A percentile compares a stretch with the other conserved stretches of the same genome.
Evolutionary conservation across 305 asterid species (phyloP).

Genomic region (Fraxinus velutina): DNA sequence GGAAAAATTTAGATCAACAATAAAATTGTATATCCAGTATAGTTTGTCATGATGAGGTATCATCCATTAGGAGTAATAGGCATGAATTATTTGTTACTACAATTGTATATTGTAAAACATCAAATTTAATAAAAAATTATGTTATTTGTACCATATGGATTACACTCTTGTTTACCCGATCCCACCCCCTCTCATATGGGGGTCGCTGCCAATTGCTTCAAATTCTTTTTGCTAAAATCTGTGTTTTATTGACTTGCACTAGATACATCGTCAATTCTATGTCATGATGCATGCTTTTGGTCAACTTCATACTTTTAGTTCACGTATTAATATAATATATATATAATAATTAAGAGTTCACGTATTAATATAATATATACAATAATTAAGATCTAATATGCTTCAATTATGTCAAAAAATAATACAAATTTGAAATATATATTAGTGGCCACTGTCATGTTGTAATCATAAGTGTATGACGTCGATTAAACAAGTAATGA

Average conservation of each 20-base stretch:
- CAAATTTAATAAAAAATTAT: no score
- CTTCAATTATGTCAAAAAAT: neutral
- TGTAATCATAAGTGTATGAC: neutral
- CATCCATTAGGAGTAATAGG: neutral
- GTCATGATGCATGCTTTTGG: neutral
- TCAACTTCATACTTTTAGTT: neutral
- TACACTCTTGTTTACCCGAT: no score
- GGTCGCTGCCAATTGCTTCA: neutral
- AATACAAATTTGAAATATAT: neutral
- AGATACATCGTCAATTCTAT: neutral
- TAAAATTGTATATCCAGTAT: neutral
- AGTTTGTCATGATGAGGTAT: neutral
- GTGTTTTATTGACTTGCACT: neutral
- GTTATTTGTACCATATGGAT: no score
- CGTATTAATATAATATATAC: neutral
- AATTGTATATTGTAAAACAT: neutral
- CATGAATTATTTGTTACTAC: neutral
- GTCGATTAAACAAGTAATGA: no score
- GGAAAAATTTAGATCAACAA: neutral
- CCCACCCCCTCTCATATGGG: no score
- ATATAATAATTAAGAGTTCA: neutral
- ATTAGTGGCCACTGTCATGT: neutral
- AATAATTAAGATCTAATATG: neutral
- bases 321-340: no score
- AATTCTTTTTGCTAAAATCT: neutral